Evolutionary conservation across 345 rosid species (phyloP), one percentile per base, ranked within the genome.

Genomic region (Kernera saxatilis): DNA sequence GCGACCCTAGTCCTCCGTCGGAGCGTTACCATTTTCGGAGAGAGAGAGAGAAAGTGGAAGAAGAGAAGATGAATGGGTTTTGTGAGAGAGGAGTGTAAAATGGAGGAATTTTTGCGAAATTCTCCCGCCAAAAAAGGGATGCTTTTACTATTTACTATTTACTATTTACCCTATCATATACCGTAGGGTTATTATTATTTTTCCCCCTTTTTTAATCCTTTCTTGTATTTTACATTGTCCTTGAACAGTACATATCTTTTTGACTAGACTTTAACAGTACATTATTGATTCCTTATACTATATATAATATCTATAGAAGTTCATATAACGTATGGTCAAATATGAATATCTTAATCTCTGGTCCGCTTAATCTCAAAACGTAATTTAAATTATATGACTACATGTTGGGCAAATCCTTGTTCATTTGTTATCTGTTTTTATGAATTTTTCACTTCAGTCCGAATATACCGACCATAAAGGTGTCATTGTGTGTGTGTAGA

Each of bases 21-120:
- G 22, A 69, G 78, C 14, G 69, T 74, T 36, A 72, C 79, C 89
- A 85, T 85, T 48, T 73, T 37, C 69, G 39, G 55, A 44, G 46
- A 68, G 26, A 29, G 71, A 71, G 48, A 35, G 26, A 55, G 66
- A 64, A 12, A 43, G 52, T 6, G 23, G 27, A 19, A 23, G 46
- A 13, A 29, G 57, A 66, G 67, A 51, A 26, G 64, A 45, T 59
- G 58, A 69, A 61, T 10, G 56, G 73, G 74, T 21, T 75, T 37
- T 69, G 36, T 13, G 64, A 29, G 54, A 67, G 48, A 29, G 51
- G 17, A 33, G 17, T 45, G 40, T 17, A 50, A 62, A 44, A 61
- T 44, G 37, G 51, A 54, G 44, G 50, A 44, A 35, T 18, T 62
- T 33, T 13, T 0, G 43, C 21, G 52, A 27, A 63, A 46, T 62